A percentile compares a stretch with the other conserved stretches of the same genome.
These are phyloP conservation scores for Firmiana major DNA, from an alignment of 345 rosid species.

Conservation along the genomic window DNA sequence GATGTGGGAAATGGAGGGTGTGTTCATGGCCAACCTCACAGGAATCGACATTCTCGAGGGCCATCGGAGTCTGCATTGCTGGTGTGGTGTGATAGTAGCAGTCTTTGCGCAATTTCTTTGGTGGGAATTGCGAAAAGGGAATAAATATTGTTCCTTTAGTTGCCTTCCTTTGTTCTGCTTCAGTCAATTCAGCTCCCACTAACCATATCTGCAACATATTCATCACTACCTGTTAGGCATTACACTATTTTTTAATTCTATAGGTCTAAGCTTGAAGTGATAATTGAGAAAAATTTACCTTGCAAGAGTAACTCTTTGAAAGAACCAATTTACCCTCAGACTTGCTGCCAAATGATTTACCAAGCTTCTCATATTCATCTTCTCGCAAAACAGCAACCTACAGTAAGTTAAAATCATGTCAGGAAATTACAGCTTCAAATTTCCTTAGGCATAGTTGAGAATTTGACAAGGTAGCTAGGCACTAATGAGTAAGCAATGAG, in stretches of 20 bases:
- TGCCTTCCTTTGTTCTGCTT: conserved; percentile 42
- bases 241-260: background rate
- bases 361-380: conserved; percentile 36
- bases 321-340: conserved; percentile 25
- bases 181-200: conserved; percentile 34
- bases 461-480: background rate
- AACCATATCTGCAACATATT: conserved; percentile 42
- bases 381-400: conserved; percentile 28
- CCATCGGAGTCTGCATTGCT: conserved; percentile 35
- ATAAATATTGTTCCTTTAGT: conserved; percentile 43
- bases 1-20: background rate
- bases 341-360: conserved; percentile 22
- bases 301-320: conserved; percentile 22
- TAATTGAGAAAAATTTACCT: conserved; percentile 26
- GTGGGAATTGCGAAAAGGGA: conserved; percentile 50
- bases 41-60: conserved; percentile 48
- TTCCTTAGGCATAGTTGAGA: background rate
- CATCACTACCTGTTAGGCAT: background rate
- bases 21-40: conserved; percentile 40
- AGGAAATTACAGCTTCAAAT: too few relatives aligned
- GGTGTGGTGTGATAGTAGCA: conserved; percentile 46
- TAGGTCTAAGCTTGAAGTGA: background rate
- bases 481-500: background rate
- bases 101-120: conserved; percentile 32
- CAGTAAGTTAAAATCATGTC: background rate